phyloP scores from a whole-genome alignment of 2,329 filamentous ascomycete genomes.

The Colletotrichum sp. region DNA sequence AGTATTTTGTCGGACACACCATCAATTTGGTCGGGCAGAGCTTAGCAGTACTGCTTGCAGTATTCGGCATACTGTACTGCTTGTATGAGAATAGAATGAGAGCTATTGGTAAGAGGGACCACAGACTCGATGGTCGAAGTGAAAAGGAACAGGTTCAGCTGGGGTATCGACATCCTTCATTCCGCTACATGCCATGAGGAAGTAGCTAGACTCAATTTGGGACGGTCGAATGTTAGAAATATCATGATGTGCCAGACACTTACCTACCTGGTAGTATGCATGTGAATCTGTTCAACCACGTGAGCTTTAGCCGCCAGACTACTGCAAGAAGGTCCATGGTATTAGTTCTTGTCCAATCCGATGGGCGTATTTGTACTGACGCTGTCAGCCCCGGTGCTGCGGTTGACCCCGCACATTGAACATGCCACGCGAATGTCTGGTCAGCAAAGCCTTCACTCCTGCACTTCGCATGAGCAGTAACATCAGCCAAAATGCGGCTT shows the following conservation, averaged over 20 bases:
- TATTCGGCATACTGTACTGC: constrained; percentile 57
- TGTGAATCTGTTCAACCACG: neutral
- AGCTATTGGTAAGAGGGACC: constrained; percentile 36
- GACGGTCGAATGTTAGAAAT: neutral
- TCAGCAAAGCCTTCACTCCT: neutral
- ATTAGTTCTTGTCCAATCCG: neutral
- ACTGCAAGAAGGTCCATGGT: neutral
- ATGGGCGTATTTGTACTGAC: fast-evolving
- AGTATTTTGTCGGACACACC: constrained; percentile 55
- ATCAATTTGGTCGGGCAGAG: constrained; percentile 62
- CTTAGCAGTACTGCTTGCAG: constrained; percentile 45
- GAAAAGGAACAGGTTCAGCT: constrained; percentile 51
- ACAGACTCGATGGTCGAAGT: constrained; percentile 52
- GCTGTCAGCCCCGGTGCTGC: neutral
- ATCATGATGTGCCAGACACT: fast-evolving
- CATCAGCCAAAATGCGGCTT: neutral
- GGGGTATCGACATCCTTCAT: constrained; percentile 59
- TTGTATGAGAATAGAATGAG: constrained; percentile 55
- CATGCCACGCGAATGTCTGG: neutral
- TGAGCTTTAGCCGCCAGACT: neutral
- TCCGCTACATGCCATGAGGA: constrained; percentile 57
- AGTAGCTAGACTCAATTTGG: neutral
- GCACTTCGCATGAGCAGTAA: fast-evolving
- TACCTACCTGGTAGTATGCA: neutral
- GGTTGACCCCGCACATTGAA: neutral